Evolutionary conservation across 768 basidiomycete species (phyloP), one percentile per base, ranked within the genome.

Genomic region (Scleroderma citrinum): DNA sequence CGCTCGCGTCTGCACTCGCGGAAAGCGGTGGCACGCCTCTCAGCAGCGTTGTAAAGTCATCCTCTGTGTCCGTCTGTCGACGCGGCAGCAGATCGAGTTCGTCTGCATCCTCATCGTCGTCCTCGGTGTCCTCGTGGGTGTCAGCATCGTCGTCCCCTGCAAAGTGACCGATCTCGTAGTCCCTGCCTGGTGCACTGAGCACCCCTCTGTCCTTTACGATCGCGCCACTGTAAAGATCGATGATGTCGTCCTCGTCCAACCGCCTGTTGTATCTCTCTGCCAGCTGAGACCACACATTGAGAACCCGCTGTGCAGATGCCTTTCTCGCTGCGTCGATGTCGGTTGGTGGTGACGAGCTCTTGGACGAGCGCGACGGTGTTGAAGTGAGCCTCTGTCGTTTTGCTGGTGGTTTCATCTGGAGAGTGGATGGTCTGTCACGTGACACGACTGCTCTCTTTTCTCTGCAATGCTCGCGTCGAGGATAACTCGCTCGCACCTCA

Each of bases 221-320:
- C 52, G 76, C 63, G 11, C 74, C 76, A 11, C 78, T 81, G 47
- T 71, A 68, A 3, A 92, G 68, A 58, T 90, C 83, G 29, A 91
- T 72, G 40, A 90, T 82, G 62, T 92, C 88, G 63, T 91, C 88
- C 59, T 90, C 82, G 55, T 87, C 85, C 34, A 87, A 67, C 38
- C 75, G 73, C 44, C 78, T 74, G 30, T 76, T 73, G 60, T 89
- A 85, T 21, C 85, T 77, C 42, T 83, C 79, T 3, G 78, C 86
- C 3, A 91, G 77, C 45, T 77, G 72, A 23, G 77, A 71, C 87
- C 88, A 89, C 13, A 78, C 69, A 55, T 77, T 75, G 20, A 80
- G 67, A 32, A 89, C 69, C 3, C 82, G 80, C 56, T 71, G 65
- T 5, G 74, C 71, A 12, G 64, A 68, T 20, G 76, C 82, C 46